Percentiles rank a stretch among this genome's conserved stretches.
Conservation (phyloP, 352 stramenopile genomes). For the Globisporangium cederbergense region DNA sequence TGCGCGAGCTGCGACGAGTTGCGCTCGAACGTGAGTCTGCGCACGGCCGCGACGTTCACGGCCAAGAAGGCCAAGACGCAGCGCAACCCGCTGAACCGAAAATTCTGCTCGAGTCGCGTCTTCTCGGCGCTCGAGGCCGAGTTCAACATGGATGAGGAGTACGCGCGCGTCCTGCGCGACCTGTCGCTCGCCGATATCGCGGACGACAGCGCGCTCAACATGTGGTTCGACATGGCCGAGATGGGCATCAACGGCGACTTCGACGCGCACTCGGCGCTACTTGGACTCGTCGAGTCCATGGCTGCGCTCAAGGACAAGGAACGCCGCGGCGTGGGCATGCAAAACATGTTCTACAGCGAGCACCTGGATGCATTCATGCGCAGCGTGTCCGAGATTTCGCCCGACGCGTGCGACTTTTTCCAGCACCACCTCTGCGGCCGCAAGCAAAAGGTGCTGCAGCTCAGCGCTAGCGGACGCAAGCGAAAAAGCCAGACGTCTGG, state of each 20-base stretch:
- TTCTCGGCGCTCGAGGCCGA: constrained; percentile 51
- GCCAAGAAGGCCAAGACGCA: constrained; percentile 33
- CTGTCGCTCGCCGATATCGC: constrained; percentile 50
- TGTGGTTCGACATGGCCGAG: constrained; percentile 64
- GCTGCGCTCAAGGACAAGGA: constrained; percentile 77
- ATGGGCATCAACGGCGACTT: constrained; percentile 65
- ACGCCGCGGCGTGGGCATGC: constrained; percentile 61
- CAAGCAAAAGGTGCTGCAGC: constrained; percentile 38
- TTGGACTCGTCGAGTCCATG: constrained; percentile 70
- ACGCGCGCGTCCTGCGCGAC: constrained; percentile 45
- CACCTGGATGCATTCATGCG: constrained; percentile 69
- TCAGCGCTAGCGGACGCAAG: constrained; percentile 23
- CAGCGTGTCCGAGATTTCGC: constrained; percentile 48
- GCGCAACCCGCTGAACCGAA: constrained; percentile 50
- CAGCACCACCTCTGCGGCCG: constrained; percentile 64
- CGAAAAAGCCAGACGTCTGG: constrained; percentile 18
- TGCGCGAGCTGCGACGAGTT: constrained; percentile 50
- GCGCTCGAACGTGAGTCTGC: constrained; percentile 47
- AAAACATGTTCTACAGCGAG: constrained; percentile 79
- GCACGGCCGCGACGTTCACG: constrained; percentile 31
- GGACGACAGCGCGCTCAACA: constrained; percentile 37
- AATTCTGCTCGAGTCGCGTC: constrained; percentile 50
- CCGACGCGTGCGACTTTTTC: constrained; percentile 67
- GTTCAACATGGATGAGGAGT: constrained; percentile 55
- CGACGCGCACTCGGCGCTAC: constrained; percentile 50